Evolutionary conservation across 345 rosid genomes (phyloP).

Genomic region (Dimocarpus longan): DNA sequence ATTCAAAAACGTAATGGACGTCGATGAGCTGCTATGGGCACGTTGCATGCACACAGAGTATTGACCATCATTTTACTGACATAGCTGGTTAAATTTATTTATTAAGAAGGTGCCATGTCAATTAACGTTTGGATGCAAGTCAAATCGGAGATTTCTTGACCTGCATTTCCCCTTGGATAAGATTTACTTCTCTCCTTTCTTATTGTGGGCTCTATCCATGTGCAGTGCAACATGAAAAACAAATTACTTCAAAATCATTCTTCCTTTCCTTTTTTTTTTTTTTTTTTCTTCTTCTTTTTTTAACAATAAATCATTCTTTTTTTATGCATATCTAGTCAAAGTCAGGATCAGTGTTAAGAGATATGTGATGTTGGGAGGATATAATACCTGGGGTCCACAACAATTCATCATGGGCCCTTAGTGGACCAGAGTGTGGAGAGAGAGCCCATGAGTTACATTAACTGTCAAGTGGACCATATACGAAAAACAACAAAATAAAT

Average conservation of each 20-base stretch:
- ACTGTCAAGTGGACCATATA: conserved; percentile 14
- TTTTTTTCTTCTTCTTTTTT: too few relatives aligned
- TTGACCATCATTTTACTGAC: not conserved
- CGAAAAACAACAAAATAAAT: not conserved
- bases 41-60: not conserved
- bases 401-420: conserved; percentile 26
- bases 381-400: conserved; percentile 37
- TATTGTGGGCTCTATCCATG: conserved; percentile 46
- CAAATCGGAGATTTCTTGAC: not conserved
- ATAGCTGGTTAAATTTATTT: not conserved
- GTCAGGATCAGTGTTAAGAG: conserved; percentile 19
- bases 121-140: not conserved
- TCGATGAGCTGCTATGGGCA: not conserved
- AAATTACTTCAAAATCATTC: not conserved
- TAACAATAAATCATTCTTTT: not conserved
- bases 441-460: conserved; percentile 33
- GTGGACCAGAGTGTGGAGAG: conserved; percentile 25
- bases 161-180: not conserved
- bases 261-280: too few relatives aligned
- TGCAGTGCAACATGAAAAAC: conserved; percentile 35
- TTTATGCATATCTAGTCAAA: conserved; percentile 17
- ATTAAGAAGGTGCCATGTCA: not conserved
- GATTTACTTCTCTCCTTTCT: conserved; percentile 15
- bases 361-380: conserved; percentile 15
- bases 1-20: not conserved